phyloP scores from a whole-genome alignment of 371 early-diverging fungal genomes.

The Capniomyces stellatus region DNA sequence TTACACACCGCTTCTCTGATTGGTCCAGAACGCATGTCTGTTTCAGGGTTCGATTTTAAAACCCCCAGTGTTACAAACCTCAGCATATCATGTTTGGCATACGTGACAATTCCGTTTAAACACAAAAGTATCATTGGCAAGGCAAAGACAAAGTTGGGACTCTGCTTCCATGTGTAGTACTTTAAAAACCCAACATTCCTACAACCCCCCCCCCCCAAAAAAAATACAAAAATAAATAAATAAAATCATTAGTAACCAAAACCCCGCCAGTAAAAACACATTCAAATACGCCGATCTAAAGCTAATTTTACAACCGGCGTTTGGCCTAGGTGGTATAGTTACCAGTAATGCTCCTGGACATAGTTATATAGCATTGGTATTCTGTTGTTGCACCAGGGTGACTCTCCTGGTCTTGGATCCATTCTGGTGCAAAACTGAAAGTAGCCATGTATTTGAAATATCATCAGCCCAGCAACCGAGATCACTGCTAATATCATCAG shows the following conservation, averaged over 20 bases:
- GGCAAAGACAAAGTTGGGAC: slow-evolving; percentile 81
- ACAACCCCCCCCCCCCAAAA: neutral
- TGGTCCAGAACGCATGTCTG: too few relatives aligned
- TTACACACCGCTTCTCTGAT: too few relatives aligned
- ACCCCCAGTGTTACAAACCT: slow-evolving; percentile 19
- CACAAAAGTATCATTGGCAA: slow-evolving; percentile 56
- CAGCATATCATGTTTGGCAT: slow-evolving; percentile 28
- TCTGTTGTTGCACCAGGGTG: slow-evolving; percentile 51
- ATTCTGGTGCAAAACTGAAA: slow-evolving; percentile 32
- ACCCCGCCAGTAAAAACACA: too few relatives aligned
- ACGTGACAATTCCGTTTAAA: slow-evolving; percentile 33
- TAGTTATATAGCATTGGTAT: slow-evolving; percentile 58
- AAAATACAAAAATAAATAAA: too few relatives aligned
- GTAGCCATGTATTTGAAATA: slow-evolving; percentile 56
- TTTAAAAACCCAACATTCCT: slow-evolving; percentile 54
- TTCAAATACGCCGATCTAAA: too few relatives aligned
- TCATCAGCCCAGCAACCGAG: slow-evolving; percentile 34
- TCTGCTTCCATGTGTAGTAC: slow-evolving; percentile 61
- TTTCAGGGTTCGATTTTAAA: neutral
- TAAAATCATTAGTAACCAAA: too few relatives aligned
- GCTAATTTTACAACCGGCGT: too few relatives aligned
- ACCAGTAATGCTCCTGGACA: slow-evolving; percentile 80
- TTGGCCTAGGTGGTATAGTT: too few relatives aligned
- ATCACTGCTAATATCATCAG: slow-evolving; percentile 23
- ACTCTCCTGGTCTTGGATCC: neutral